Evolutionary conservation across 805 yeast species (phyloP).

Genomic region (Zygosaccharomyces siamensis): DNA sequence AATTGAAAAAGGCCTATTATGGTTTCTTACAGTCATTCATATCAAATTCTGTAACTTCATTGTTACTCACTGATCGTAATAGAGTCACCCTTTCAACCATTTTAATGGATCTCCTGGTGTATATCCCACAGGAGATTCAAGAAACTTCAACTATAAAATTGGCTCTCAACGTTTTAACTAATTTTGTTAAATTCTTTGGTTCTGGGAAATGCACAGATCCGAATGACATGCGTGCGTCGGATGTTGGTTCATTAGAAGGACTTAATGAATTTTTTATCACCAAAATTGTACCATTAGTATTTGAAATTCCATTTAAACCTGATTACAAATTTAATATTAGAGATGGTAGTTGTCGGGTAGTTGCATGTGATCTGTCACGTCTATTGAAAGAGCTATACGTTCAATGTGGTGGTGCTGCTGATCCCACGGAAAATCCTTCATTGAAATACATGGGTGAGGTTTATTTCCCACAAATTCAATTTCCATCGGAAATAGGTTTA

Average conservation of each 20-base stretch:
- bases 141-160: conserved; percentile 65
- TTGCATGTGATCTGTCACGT: conserved; percentile 69
- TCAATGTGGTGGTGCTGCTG: conserved; percentile 23
- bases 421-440: conserved; percentile 25
- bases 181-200: conserved; percentile 61
- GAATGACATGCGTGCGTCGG: conserved; percentile 48
- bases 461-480: conserved; percentile 48
- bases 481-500: conserved; percentile 54
- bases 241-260: conserved; percentile 52
- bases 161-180: conserved; percentile 63
- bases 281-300: conserved; percentile 59
- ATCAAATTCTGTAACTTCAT: conserved; percentile 72
- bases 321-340: conserved; percentile 54
- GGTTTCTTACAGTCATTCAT: conserved; percentile 64
- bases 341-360: conserved; percentile 74
- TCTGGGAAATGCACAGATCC: conserved; percentile 61
- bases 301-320: conserved; percentile 76
- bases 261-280: conserved; percentile 66
- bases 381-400: conserved; percentile 60
- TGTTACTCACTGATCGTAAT: conserved; percentile 68
- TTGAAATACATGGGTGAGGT: conserved; percentile 48
- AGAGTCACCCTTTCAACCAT: conserved; percentile 54
- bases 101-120: conserved; percentile 58
- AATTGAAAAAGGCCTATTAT: conserved; percentile 65
- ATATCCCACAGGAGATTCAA: conserved; percentile 50